Conservation (phyloP, 169 alveolate species). For the Cystoisospora suis region DNA sequence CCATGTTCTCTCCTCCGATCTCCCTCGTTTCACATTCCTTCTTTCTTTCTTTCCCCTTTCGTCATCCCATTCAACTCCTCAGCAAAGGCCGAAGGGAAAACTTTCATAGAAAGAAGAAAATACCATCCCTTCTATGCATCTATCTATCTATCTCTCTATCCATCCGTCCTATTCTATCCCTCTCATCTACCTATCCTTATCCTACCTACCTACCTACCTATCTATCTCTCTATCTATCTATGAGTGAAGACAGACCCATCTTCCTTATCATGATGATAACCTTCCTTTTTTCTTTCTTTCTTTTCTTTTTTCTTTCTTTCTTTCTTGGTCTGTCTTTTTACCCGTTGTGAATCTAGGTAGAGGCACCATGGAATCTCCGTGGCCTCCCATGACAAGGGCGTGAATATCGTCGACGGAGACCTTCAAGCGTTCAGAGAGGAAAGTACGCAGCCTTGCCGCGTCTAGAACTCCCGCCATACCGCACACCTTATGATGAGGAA, state of each 20-base stretch:
- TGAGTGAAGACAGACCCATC: too few relatives aligned
- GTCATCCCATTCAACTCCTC: not conserved
- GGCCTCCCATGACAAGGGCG: constrained; percentile 83
- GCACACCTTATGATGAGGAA: constrained; percentile 60
- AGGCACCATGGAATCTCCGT: constrained; percentile 83
- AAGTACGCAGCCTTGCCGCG: constrained; percentile 75
- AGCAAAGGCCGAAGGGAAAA: too few relatives aligned
- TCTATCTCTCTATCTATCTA: too few relatives aligned
- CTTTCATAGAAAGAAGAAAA: too few relatives aligned
- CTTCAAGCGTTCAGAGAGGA: constrained; percentile 73
- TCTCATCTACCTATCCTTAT: not conserved
- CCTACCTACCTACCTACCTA: not conserved
- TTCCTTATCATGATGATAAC: too few relatives aligned
- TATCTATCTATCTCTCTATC: not conserved
- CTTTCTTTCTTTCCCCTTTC: not conserved
- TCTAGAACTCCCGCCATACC: constrained; percentile 82
- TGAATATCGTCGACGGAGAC: constrained; percentile 75
- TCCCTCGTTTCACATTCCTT: not conserved
- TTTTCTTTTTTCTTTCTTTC: not conserved
- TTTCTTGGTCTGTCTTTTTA: not conserved
- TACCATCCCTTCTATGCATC: too few relatives aligned
- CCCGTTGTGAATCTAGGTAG: constrained; percentile 70
- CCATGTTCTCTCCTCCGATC: not conserved
- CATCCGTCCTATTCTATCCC: not conserved
- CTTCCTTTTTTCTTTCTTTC: too few relatives aligned